Conservation (phyloP, 148 eudicot species). For the Mesembryanthemum crystallinum region DNA sequence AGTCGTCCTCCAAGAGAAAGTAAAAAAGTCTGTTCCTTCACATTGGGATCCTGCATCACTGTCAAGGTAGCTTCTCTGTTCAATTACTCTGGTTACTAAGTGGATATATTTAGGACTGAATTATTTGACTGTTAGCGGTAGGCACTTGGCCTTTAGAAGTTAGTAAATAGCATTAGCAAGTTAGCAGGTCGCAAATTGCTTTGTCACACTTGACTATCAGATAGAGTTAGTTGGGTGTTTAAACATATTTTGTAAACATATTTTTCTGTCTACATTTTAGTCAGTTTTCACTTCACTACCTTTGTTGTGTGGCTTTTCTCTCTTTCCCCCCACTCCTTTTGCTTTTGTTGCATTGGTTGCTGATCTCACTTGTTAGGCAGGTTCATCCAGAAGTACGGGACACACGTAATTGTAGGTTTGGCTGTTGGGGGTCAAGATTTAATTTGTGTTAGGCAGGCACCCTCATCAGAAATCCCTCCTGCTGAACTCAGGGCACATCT, state of each 20-base stretch:
- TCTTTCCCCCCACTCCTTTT: neutral
- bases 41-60: constrained; percentile 86
- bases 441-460: constrained; percentile 73
- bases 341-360: constrained; percentile 12
- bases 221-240: too few relatives aligned
- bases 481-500: constrained; percentile 70
- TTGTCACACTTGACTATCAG: too few relatives aligned
- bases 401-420: constrained; percentile 87
- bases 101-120: too few relatives aligned
- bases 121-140: too few relatives aligned
- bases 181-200: too few relatives aligned
- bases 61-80: constrained; percentile 54
- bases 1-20: constrained; percentile 67
- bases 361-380: constrained; percentile 54
- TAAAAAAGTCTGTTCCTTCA: constrained; percentile 86
- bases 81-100: constrained; percentile 1
- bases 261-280: neutral
- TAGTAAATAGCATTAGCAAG: too few relatives aligned
- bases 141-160: too few relatives aligned
- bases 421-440: constrained; percentile 96
- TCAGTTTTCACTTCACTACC: neutral
- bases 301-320: neutral
- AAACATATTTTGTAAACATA: too few relatives aligned
- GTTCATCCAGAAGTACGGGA: constrained; percentile 84
- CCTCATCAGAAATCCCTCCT: constrained; percentile 62